phyloP scores from a whole-genome alignment of 345 rosid species.

The Moricandia arvensis region DNA sequence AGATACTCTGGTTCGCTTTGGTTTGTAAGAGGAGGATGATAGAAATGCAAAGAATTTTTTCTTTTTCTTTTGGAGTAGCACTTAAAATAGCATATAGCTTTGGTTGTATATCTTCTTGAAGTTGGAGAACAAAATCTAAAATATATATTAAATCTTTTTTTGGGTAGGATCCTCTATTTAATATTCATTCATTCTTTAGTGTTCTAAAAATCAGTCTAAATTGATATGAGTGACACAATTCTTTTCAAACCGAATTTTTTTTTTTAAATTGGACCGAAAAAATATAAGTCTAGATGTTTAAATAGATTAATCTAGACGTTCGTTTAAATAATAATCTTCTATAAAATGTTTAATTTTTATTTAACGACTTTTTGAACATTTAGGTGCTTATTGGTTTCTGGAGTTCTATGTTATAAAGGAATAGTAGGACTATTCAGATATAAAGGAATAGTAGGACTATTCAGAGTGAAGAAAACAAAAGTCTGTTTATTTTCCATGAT shows the following conservation, averaged over 20 bases:
- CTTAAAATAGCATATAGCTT: slow-evolving; percentile 3
- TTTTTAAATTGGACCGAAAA: too few species aligned
- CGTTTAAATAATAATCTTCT: too few species aligned
- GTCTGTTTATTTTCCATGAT: background rate
- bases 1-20: background rate
- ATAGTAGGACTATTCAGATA: background rate
- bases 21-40: slow-evolving; percentile 9
- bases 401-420: background rate
- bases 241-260: too few species aligned
- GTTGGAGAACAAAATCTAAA: background rate
- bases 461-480: background rate
- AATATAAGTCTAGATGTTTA: too few species aligned
- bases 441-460: background rate
- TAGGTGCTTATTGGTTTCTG: background rate
- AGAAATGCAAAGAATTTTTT: slow-evolving; percentile 8
- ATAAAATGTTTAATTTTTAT: too few species aligned
- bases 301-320: too few species aligned
- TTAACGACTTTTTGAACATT: too few species aligned
- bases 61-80: background rate
- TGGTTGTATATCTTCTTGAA: slow-evolving; percentile 19
- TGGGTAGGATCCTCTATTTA: background rate
- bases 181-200: slow-evolving; percentile 17
- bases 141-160: background rate
- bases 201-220: too few species aligned
- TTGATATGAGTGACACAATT: too few species aligned